phyloP scores from a whole-genome alignment of 371 early-diverging fungal species.

The Mortierella sp. region DNA sequence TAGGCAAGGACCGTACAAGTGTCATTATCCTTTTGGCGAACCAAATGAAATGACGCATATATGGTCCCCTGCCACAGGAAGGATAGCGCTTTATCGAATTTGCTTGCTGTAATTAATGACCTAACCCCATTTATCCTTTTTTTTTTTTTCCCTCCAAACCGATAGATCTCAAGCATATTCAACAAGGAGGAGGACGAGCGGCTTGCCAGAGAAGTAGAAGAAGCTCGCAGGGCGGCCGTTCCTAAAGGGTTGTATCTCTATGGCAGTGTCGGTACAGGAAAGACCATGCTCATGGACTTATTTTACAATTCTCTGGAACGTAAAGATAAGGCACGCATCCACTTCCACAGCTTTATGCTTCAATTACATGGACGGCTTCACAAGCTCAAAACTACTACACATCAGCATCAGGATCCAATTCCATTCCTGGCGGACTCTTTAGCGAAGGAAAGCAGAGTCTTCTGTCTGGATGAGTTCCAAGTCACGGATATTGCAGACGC shows the following conservation, averaged over 20 bases:
- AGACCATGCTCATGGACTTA: constrained; percentile 98
- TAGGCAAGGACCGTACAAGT: too few relatives aligned
- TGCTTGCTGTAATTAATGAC: too few relatives aligned
- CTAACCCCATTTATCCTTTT: not conserved
- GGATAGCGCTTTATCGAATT: too few relatives aligned
- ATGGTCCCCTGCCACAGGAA: too few relatives aligned
- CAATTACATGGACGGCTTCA: constrained; percentile 92
- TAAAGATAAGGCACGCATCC: constrained; percentile 86
- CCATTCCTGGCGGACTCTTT: constrained; percentile 87
- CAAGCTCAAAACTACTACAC: constrained; percentile 68
- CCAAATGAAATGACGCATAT: too few relatives aligned
- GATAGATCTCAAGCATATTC: constrained; percentile 50
- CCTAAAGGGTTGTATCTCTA: constrained; percentile 74
- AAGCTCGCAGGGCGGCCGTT: constrained; percentile 34
- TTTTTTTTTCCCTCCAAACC: not conserved
- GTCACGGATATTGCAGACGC: constrained; percentile 97
- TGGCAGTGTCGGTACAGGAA: constrained; percentile 88
- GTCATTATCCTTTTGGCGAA: too few relatives aligned
- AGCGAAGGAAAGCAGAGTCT: constrained; percentile 81
- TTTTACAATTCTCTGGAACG: constrained; percentile 83
- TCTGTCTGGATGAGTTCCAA: constrained; percentile 98
- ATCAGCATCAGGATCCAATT: constrained; percentile 75
- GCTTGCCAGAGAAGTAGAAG: constrained; percentile 54
- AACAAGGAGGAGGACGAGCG: constrained; percentile 39
- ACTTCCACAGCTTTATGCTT: constrained; percentile 96